Evolutionary conservation across 139 green algal genomes (phyloP).

Genomic region (Nannochloris sp.): DNA sequence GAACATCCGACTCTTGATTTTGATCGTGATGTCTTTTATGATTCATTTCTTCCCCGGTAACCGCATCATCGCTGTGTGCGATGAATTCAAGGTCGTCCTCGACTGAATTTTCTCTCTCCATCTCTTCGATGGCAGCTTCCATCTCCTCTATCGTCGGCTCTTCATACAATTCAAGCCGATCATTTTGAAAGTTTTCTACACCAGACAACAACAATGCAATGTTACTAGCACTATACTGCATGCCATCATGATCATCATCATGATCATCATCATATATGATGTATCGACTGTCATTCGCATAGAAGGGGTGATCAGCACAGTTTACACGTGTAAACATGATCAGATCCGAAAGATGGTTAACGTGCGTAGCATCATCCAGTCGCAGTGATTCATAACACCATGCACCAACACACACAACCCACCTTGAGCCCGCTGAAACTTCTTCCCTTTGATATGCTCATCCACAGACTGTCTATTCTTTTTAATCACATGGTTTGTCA

Average conservation of each 20-base stretch:
- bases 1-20: background rate
- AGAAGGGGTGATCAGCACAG: constrained; percentile 9
- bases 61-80: no score
- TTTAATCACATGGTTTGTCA: constrained; percentile 68
- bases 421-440: constrained; percentile 46
- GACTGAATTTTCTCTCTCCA: background rate
- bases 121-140: constrained; percentile 2
- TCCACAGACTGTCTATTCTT: constrained; percentile 50
- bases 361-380: constrained; percentile 9
- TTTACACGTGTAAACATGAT: background rate
- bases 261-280: no score
- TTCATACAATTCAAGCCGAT: constrained; percentile 52
- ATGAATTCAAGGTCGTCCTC: background rate
- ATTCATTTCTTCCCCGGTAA: no score
- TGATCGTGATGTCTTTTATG: background rate
- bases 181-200: constrained; percentile 47
- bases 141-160: constrained; percentile 37
- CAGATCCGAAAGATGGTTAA: constrained; percentile 8
- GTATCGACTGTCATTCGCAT: background rate
- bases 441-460: constrained; percentile 57
- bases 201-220: background rate
- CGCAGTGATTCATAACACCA: background rate
- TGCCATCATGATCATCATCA: no score
- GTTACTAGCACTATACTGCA: no score
- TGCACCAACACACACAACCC: background rate